Base-by-base conservation (phyloP, 1,284 basidiomycete species). In the Fomitopsis betulina region DNA sequence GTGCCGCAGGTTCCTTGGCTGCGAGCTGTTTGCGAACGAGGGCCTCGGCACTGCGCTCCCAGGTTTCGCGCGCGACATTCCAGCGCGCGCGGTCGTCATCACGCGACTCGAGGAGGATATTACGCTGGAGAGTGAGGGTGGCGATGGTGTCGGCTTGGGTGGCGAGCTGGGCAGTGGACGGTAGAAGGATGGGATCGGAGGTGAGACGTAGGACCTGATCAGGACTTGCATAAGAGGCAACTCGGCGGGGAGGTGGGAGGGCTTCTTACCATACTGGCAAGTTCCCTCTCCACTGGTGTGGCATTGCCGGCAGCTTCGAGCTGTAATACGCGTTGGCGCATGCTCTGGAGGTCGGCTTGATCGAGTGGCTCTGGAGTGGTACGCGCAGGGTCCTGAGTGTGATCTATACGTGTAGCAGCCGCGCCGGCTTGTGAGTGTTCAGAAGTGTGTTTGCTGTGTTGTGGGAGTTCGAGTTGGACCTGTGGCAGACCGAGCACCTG, bases 141-240 rank as follows among this genome's bases (percentile, higher is more conserved):
- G 79, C 73, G 62, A 90, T 89, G 12, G 78, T 77, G 23, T 80
- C 77, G 7, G 87, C 87, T 63, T 90, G 87, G 47, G 73, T 72
- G 23, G 79, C 67, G 2, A 89, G 72, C 64, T 89, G 87, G 3
- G 76, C 67, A 5, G 66, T 75, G 60, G 59, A 73, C 60, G 66
- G 77, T 66, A 70, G 75, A 57, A 66, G 69, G 8, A 61, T 53
- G 2, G 58, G 60, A 49, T 58, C 58, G 65, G 70, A 55, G 12
- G 79, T 80, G 27, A 89, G 72, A 52, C 77, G 77, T 21, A 83
- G 64, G 23, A 86, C 76, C 86, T 88, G 63, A 21, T 19, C 32
- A 39, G 17, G n/a, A 15, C 32, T n/a, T 33, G 32, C 6, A 5
- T 25, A 7, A 25, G 6, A 30, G 17, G 30, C 32, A 59, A 50